Evolutionary conservation across 306 rosid genomes (phyloP), one percentile per base, ranked within the genome.

Genomic region (Cicer yamashitae): DNA sequence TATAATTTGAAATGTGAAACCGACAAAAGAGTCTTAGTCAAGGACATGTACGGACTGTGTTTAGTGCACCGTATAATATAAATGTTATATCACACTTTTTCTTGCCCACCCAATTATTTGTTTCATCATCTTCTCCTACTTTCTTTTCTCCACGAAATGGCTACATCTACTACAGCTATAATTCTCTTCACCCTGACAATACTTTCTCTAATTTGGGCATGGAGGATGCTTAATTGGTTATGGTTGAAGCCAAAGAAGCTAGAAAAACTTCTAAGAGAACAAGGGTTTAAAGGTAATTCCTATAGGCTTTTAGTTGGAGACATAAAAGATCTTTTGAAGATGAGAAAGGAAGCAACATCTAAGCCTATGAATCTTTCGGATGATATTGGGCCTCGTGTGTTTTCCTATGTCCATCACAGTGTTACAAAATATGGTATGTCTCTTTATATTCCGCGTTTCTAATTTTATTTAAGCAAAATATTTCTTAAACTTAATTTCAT

Each of bases 181-280:
- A 2, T 52, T 38, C 2, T 61, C 5, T 39, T 41, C 41, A 58
- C 64, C 10, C 12, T 67, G 50, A 56, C 7, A 1, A 14, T 34
- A 2, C 13, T 56, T 41, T 4, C 1, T 52, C 6, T 76, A 3
- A 53, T 10, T 57, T 34, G 81, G 81, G 57, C 52, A 53, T 85
- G 90, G 96, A 84, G 37, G 18, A 45, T 67, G 47, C 34, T 86
- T 44, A 79, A 79, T 13, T 66, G 81, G 84, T 17, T 86, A 2
- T 90, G 96, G 92, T 37, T 89, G 6, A 80, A 60, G 67, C 94
- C 94, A 0, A 89, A 82, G 79, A 80, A 41, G 64, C 43, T 87
- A 0, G 94, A 89, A 46, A 82, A 63, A 25, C 13, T 39, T 1
- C 74, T 87, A 4, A 82, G 88, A 73, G 37, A 81, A 6, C 89